Evolutionary conservation across 164 flowering plant genomes (phyloP).

Genomic region (Warburgia ugandensis): DNA sequence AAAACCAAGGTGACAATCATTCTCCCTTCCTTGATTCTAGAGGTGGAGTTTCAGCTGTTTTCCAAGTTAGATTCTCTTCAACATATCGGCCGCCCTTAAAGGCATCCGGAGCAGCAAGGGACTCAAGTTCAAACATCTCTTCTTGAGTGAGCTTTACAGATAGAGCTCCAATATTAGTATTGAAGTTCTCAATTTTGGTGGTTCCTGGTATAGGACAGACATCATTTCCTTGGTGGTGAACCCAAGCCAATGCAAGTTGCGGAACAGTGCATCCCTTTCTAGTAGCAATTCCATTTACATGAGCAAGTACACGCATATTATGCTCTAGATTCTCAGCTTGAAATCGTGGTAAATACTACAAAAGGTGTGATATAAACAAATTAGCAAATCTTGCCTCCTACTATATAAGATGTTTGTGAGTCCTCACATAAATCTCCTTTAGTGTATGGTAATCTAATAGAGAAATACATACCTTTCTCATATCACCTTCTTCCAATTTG

Average conservation of each 20-base stretch:
- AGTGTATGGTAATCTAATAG: no score
- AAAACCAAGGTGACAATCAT: no score
- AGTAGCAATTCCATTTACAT: conserved; percentile 18
- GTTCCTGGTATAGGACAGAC: conserved; percentile 43
- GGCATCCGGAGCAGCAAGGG: conserved; percentile 21
- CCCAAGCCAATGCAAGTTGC: conserved; percentile 37
- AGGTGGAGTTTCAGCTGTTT: conserved; percentile 18
- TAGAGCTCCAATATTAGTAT: conserved; percentile 34
- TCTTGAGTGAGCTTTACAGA: conserved; percentile 26
- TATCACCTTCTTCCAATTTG: conserved; percentile 24
- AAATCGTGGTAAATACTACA: conserved; percentile 24
- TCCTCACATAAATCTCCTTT: no score
- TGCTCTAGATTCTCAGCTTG: conserved; percentile 24
- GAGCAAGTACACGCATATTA: conserved; percentile 17
- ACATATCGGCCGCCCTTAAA: conserved; percentile 26
- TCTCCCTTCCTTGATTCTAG: conserved; percentile 19
- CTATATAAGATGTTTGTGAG: no score
- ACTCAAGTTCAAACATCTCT: conserved; percentile 35
- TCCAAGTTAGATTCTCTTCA: background rate
- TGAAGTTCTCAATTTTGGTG: conserved; percentile 35
- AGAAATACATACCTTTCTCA: conserved; percentile 43
- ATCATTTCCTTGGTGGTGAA: conserved; percentile 30
- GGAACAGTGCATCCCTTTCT: conserved; percentile 30
- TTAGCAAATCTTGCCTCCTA: no score
- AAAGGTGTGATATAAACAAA: no score